Base-by-base conservation (phyloP, 2,329 filamentous ascomycete species). In the Coniochaeta hoffmannii region DNA sequence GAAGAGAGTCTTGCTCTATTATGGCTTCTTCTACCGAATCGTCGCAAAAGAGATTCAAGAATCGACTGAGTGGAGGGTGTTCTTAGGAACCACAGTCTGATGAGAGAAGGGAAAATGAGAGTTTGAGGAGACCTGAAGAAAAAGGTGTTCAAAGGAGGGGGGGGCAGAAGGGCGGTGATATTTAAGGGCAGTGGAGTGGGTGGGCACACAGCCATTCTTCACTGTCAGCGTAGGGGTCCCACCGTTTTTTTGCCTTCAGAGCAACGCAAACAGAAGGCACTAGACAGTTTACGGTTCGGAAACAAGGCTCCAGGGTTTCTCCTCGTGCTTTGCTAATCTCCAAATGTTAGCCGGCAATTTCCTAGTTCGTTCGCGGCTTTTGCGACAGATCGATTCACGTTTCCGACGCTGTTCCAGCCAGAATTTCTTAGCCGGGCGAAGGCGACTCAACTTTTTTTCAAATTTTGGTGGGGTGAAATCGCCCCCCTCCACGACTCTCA, bases 31-130 rank as follows among this genome's bases (percentile, higher is more conserved):
- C 64, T 65, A 60, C 10, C 54, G 54, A 61, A 58, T 63, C 60
- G 59, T 59, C 60, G 53, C 60, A 60, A 57, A 62, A 63, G 22
- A 28, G 22, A 28, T 46, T 28, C 4, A 62, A 57, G 59, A 63
- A 63, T 61, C 63, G 64, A 69, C 66, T 63, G 65, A 65, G 60
- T 62, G 64, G 66, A 69, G 70, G 69, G 71, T 69, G 74, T 73
- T 69, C 74, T 64, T 46, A 72, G 69, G 72, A 73, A 64, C 70
- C 73, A 69, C 69, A 74, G 58, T 60, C 69, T 51, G 49, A 53
- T 46, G 53, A n/a, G 55, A 69, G 68, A 65, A 62, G 68, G 61
- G 61, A 65, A 46, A 64, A 62, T 61, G 60, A 66, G 65, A 66
- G 62, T 66, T 64, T 65, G 66, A 66, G 64, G 66, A 65, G 64